These are phyloP conservation scores for Jaminaea rosea DNA, from an alignment of 1,284 basidiomycete species.

Conservation along the genomic window DNA sequence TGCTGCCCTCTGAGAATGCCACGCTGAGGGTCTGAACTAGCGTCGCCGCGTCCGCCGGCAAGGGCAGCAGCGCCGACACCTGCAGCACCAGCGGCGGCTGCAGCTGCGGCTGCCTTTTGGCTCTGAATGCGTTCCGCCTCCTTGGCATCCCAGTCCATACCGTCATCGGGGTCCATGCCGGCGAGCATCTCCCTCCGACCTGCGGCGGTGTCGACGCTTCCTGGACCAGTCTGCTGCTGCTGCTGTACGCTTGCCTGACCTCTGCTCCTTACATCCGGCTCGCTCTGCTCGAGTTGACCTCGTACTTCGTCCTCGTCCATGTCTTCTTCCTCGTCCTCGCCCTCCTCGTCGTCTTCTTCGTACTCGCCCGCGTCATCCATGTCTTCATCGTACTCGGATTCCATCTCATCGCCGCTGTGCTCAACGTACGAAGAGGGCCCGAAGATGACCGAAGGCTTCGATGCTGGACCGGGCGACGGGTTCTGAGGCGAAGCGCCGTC, in stretches of 20 bases:
- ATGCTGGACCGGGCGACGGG: background rate
- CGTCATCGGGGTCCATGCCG: constrained; percentile 52
- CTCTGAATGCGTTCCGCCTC: constrained; percentile 25
- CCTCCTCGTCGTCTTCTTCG: constrained; percentile 16
- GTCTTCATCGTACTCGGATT: constrained; percentile 32
- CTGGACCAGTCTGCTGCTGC: constrained; percentile 1
- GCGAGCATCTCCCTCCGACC: constrained; percentile 11
- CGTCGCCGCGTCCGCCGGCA: too few relatives aligned
- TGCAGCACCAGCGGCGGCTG: background rate
- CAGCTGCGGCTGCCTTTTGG: constrained; percentile 1
- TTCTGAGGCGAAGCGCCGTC: constrained; percentile 19
- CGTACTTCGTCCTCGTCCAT: constrained; percentile 10
- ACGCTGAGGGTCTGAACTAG: too few relatives aligned
- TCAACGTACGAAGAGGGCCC: constrained; percentile 41
- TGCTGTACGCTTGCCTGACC: constrained; percentile 12
- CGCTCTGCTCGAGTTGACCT: constrained; percentile 20
- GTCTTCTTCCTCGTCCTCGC: constrained; percentile 12
- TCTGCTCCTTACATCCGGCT: constrained; percentile 19
- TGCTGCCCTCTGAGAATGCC: too few relatives aligned
- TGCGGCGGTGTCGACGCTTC: background rate
- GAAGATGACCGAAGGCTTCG: constrained; percentile 37
- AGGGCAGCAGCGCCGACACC: too few relatives aligned
- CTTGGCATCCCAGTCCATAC: constrained; percentile 52
- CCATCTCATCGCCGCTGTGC: constrained; percentile 42
- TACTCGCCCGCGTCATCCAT: constrained; percentile 23